These are phyloP conservation scores for Dactylella cylindrospora DNA, from an alignment of 2,329 filamentous ascomycete genomes.

Conservation along the genomic window DNA sequence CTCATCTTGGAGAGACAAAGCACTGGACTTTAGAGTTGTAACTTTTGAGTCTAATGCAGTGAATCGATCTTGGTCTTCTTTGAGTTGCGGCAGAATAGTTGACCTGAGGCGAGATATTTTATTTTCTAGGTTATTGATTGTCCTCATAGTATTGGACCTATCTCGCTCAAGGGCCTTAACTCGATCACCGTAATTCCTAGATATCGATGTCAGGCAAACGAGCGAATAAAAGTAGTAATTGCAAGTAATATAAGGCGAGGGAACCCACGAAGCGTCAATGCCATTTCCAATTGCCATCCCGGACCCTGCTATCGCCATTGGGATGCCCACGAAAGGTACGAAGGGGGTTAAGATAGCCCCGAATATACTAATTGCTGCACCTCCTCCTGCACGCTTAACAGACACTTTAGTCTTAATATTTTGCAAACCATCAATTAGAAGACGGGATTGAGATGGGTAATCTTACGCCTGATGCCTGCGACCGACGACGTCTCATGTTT, in stretches of 20 bases:
- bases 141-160: not conserved
- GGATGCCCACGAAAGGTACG: not conserved
- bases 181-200: not conserved
- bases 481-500: not conserved
- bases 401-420: too few species aligned
- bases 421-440: not conserved
- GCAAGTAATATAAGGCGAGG: not conserved
- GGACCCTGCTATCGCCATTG: not conserved
- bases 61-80: not conserved
- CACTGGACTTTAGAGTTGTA: not conserved
- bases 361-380: not conserved
- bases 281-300: constrained; percentile 3
- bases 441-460: not conserved
- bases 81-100: not conserved
- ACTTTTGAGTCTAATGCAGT: not conserved
- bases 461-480: not conserved
- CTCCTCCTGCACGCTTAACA: too few species aligned
- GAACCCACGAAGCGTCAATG: not conserved
- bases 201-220: too few species aligned
- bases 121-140: not conserved
- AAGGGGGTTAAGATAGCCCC: not conserved
- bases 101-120: not conserved
- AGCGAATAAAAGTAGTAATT: not conserved
- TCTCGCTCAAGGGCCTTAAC: not conserved
- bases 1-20: not conserved